phyloP scores from a whole-genome alignment of 306 rosid genomes.

The Cicer cuneatum region DNA sequence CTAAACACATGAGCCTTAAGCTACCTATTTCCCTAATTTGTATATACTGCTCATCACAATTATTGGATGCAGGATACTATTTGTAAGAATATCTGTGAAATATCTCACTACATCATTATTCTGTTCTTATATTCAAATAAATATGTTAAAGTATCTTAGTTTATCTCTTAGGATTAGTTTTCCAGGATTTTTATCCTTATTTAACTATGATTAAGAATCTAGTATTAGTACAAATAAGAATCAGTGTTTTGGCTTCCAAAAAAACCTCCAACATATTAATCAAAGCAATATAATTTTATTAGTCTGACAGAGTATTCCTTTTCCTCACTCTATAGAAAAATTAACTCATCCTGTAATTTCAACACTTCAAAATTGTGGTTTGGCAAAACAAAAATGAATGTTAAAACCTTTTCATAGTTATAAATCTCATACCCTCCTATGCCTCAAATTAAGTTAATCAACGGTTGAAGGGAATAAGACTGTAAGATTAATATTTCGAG shows the following conservation, averaged over 20 bases:
- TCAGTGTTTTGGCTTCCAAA: too few species aligned
- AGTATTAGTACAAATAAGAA: too few species aligned
- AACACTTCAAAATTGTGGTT: too few species aligned
- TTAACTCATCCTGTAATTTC: too few species aligned
- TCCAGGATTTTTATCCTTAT: background rate
- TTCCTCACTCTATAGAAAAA: background rate
- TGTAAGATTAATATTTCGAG: slow-evolving; percentile 2
- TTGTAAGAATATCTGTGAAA: background rate
- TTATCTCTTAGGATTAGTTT: background rate
- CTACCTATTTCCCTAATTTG: too few species aligned
- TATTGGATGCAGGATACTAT: background rate
- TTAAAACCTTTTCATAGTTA: too few species aligned
- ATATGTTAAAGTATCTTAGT: background rate
- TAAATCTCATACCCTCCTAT: too few species aligned
- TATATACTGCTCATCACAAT: background rate
- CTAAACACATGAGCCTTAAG: too few species aligned
- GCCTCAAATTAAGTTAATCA: too few species aligned
- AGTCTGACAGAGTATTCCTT: background rate
- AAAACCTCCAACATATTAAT: background rate
- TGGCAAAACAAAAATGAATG: too few species aligned
- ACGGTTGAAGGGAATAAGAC: background rate
- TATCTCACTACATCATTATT: background rate
- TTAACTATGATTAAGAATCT: too few species aligned
- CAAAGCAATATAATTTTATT: background rate
- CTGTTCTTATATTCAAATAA: background rate